phyloP scores from a whole-genome alignment of 2,329 filamentous ascomycete genomes.

The Fusarium caatingaense region DNA sequence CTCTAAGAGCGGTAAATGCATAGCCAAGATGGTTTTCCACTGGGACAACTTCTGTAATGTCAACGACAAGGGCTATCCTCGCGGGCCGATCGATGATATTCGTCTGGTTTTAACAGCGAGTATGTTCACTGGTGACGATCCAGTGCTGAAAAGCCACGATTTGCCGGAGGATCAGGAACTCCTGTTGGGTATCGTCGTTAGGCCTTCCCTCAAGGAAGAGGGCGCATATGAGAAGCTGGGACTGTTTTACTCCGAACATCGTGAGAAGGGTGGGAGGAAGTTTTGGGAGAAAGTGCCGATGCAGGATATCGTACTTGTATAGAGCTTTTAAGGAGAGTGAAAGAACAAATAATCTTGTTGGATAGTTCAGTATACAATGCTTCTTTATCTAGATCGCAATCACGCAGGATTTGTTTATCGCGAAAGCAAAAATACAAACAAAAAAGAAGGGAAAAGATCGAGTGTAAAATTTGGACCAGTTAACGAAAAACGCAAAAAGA shows the following conservation, averaged over 20 bases:
- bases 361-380: accelerated
- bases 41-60: neutral
- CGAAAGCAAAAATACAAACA: accelerated
- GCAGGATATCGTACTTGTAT: neutral
- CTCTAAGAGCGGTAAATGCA: neutral
- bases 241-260: neutral
- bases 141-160: neutral
- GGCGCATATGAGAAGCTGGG: neutral
- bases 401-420: accelerated
- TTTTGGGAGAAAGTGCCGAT: neutral
- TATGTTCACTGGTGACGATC: neutral
- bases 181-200: neutral
- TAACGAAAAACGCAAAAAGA: neutral
- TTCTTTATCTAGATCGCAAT: accelerated
- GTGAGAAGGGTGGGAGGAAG: neutral
- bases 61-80: neutral
- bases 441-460: accelerated
- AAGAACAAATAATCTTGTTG: accelerated
- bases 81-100: accelerated
- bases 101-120: neutral
- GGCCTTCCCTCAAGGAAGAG: neutral
- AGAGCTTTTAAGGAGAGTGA: accelerated
- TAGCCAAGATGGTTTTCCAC: neutral
- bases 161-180: neutral
- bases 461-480: too few relatives aligned